Evolutionary conservation across 1,284 basidiomycete genomes (phyloP).

Genomic region (Exobasidium cylindrosporum): DNA sequence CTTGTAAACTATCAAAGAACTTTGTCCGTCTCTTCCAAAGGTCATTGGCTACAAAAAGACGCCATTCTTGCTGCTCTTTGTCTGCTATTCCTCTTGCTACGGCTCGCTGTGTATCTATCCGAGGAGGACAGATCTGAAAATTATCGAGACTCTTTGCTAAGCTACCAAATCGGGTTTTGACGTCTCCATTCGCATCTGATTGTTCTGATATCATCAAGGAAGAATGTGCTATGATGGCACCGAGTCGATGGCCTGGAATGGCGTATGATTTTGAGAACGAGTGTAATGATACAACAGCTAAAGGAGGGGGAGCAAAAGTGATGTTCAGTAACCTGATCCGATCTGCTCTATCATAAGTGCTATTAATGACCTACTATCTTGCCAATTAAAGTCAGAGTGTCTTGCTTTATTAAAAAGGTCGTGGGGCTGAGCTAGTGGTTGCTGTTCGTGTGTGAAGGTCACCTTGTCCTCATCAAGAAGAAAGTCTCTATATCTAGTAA

Average conservation of each 20-base stretch:
- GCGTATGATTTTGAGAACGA: slow-evolving; percentile 70
- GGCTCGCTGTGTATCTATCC: slow-evolving; percentile 30
- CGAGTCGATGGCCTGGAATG: slow-evolving; percentile 79
- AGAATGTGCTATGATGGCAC: slow-evolving; percentile 69
- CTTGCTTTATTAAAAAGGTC: slow-evolving; percentile 59
- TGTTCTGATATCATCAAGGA: slow-evolving; percentile 57
- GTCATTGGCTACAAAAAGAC: slow-evolving; percentile 58
- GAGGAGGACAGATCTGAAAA: slow-evolving; percentile 58
- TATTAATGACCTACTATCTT: slow-evolving; percentile 65
- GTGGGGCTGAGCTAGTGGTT: slow-evolving; percentile 60
- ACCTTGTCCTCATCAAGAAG: slow-evolving; percentile 57
- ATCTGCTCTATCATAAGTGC: not conserved
- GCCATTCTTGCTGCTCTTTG: slow-evolving; percentile 57
- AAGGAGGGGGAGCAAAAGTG: not conserved
- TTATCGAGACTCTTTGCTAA: slow-evolving; percentile 71
- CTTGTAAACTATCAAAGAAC: slow-evolving; percentile 60
- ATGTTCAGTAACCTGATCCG: too few relatives aligned
- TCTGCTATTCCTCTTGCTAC: slow-evolving; percentile 43
- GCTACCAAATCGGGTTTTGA: slow-evolving; percentile 46
- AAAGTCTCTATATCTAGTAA: slow-evolving; percentile 88
- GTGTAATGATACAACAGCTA: slow-evolving; percentile 54
- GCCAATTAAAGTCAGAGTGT: slow-evolving; percentile 41
- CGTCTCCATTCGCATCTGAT: slow-evolving; percentile 29
- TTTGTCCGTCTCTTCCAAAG: slow-evolving; percentile 64
- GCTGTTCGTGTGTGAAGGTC: not conserved